A percentile compares a stretch with the other conserved stretches of the same genome.
These are phyloP conservation scores for Aspergillus persii DNA, from an alignment of 2,329 filamentous ascomycete genomes.

Conservation along the genomic window DNA sequence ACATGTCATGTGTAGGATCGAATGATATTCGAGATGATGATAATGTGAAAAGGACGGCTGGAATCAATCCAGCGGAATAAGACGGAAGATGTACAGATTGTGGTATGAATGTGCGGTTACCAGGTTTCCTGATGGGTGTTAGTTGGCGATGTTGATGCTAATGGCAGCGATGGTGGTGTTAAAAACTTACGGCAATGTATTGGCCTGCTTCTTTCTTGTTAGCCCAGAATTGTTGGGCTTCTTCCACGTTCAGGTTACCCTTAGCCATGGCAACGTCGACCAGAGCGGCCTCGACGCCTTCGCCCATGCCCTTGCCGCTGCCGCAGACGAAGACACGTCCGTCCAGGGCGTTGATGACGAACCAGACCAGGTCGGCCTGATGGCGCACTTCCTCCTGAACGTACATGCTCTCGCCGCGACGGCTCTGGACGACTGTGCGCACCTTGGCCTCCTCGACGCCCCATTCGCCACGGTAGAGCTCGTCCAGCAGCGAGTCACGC, in stretches of 20 bases:
- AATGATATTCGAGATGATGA: neutral
- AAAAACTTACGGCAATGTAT: constrained; percentile 72
- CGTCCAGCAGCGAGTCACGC: constrained; percentile 89
- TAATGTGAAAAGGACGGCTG: too few relatives aligned
- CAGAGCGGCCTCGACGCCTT: constrained; percentile 85
- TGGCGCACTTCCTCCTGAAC: constrained; percentile 92
- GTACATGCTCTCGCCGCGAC: constrained; percentile 76
- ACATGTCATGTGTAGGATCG: too few relatives aligned
- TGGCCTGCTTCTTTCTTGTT: constrained; percentile 89
- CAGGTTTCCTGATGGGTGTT: constrained; percentile 33
- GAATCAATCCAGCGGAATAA: neutral
- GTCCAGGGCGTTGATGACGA: constrained; percentile 93
- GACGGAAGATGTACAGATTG: neutral
- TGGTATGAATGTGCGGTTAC: constrained; percentile 16
- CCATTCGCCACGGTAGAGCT: constrained; percentile 95
- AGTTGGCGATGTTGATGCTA: constrained; percentile 1
- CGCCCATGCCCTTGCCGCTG: constrained; percentile 93
- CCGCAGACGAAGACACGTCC: constrained; percentile 96
- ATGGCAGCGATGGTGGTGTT: neutral
- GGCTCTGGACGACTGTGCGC: constrained; percentile 76
- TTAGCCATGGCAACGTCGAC: constrained; percentile 90
- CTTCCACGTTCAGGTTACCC: constrained; percentile 77
- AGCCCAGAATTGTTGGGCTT: constrained; percentile 84
- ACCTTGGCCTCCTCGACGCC: constrained; percentile 87
- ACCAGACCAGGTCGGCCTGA: constrained; percentile 97